These are phyloP conservation scores for Yamadazyma siamensis DNA, from an alignment of 1,139 yeast species.

Conservation along the genomic window DNA sequence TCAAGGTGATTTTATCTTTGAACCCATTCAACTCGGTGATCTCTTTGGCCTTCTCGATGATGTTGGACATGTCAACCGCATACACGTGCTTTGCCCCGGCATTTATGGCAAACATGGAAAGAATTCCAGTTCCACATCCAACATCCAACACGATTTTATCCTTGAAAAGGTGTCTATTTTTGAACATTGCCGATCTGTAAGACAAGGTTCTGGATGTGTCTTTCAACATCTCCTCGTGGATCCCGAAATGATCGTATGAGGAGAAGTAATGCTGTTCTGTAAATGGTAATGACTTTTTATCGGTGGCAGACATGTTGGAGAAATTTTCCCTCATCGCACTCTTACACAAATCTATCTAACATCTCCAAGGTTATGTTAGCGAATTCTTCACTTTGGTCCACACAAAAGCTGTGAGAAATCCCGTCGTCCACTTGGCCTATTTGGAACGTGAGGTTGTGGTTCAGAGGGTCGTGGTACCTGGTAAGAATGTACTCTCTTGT, in stretches of 20 bases:
- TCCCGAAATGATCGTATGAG: conserved; percentile 95
- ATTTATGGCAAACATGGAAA: conserved; percentile 97
- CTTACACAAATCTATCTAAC: conserved; percentile 4
- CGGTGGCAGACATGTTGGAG: conserved; percentile 43
- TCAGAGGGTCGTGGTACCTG: conserved; percentile 27
- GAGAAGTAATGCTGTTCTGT: conserved; percentile 90
- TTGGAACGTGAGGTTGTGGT: conserved; percentile 29
- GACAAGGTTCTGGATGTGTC: conserved; percentile 91
- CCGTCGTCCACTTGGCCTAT: conserved; percentile 21
- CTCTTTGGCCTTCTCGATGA: conserved; percentile 89
- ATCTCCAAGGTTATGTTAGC: conserved; percentile 35
- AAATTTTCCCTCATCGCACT: conserved; percentile 4
- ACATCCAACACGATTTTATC: conserved; percentile 96
- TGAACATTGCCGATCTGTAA: conserved; percentile 89
- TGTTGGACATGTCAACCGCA: conserved; percentile 96
- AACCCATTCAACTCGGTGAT: conserved; percentile 83
- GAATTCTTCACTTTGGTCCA: conserved; percentile 50
- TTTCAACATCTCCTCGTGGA: conserved; percentile 98
- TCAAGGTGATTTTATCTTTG: conserved; percentile 78
- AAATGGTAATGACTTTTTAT: conserved; percentile 50
- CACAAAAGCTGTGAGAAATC: conserved; percentile 57
- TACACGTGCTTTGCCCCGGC: conserved; percentile 97
- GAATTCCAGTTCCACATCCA: conserved; percentile 97
- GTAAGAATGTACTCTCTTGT: conserved; percentile 42
- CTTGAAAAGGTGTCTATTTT: conserved; percentile 84